Base-by-base conservation (phyloP, 257 asterid species). In the Scutellaria galericulata region DNA sequence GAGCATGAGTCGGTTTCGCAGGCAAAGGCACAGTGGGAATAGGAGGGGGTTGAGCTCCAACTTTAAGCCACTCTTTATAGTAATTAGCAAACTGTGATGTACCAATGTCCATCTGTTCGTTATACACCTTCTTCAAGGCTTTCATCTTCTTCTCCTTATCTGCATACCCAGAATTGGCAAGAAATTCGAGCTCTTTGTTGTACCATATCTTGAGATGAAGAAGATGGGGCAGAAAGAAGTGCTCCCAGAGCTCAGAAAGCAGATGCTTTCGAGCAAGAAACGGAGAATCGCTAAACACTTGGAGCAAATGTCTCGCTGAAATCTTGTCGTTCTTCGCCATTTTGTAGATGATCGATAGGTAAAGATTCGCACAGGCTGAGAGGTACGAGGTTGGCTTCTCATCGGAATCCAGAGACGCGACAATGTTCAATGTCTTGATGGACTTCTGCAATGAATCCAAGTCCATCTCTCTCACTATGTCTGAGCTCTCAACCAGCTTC, bases 151-250 rank as follows among this genome's bases (percentile, higher is more conserved):
- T 81, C 68, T 79, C 87, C 57, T 77, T 75, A 20, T 82, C 86
- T 5, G 41, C 50, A n/a, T 66, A 74, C 7, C 74, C 71, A 3
- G 83, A 81, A 46, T 51, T 71, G 3, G 85, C 71, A 10, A 81
- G 66, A 52, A 71, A 58, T 15, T 86, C 89, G 68, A 88, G 82
- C 80, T 92, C 90, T 18, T 78, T 86, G 4, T 71, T 66, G 68
- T 73, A 81, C 98, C 98, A 90, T 75, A 89, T 81, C 96, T 89
- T 90, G 64, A 92, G 78, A 64, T 92, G 98, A 46, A 92, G 98
- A 55, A 92, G 92, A 66, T 90, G 96, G 0, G 98, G 98, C 7
- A 92, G 92, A 75, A 92, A 90, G 47, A 92, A 75, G 76, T 92
- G 94, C 64, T 88, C 92, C 98, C 98, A 90, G 51, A 92, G 77